These are phyloP conservation scores for Pseudopyricularia javanii DNA, from an alignment of 2,329 filamentous ascomycete genomes.

Conservation along the genomic window DNA sequence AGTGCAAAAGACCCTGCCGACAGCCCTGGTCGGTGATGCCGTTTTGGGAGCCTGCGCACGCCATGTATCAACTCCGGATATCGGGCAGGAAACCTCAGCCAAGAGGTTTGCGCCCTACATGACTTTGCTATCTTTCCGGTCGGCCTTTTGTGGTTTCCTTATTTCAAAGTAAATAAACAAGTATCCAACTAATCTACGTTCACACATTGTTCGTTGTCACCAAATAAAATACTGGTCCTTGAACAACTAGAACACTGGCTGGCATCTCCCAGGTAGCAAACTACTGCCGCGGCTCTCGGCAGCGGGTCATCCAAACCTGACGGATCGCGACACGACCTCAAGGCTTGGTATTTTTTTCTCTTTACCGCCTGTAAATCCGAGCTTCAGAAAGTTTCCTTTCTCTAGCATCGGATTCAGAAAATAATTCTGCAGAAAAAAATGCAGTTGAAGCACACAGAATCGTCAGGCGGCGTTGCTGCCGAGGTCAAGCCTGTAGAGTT, in stretches of 20 bases:
- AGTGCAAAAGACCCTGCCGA: background rate
- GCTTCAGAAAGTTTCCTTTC: background rate
- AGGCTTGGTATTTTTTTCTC: background rate
- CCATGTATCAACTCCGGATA: slow-evolving; percentile 1
- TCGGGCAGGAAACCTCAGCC: background rate
- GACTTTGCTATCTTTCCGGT: background rate
- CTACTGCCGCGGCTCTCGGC: background rate
- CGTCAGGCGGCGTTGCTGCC: slow-evolving; percentile 9
- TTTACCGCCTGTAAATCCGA: background rate
- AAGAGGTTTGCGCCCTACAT: background rate
- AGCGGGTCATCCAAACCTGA: background rate
- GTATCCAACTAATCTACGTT: background rate
- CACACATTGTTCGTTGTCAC: no score
- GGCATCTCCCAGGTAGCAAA: background rate
- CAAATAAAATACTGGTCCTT: no score
- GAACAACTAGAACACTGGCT: no score
- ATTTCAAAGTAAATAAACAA: background rate
- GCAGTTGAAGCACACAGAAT: slow-evolving; percentile 10
- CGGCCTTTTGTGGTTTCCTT: background rate
- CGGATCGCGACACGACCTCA: background rate
- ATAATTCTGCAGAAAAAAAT: slow-evolving; percentile 4
- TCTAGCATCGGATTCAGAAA: background rate
- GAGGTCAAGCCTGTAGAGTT: slow-evolving; percentile 10
- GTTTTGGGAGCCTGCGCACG: background rate
- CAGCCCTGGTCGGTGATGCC: background rate